These are phyloP conservation scores for Vaccinium myrtillus DNA, from an alignment of 148 eudicot species.

Conservation along the genomic window DNA sequence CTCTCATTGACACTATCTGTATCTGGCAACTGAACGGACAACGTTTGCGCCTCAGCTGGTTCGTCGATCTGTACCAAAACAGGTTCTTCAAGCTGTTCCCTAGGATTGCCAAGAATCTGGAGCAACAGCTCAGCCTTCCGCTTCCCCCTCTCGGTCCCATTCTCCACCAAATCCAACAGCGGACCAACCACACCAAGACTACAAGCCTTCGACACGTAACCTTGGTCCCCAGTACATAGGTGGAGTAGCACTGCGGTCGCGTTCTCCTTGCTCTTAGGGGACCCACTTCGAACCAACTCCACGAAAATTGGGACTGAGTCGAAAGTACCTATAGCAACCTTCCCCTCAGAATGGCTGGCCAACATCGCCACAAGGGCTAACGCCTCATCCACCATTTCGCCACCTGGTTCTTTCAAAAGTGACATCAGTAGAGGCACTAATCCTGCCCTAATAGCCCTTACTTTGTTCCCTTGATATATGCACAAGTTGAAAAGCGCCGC, in stretches of 20 bases:
- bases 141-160: conserved; percentile 16
- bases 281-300: conserved; percentile 12
- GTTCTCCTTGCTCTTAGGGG: conserved; percentile 18
- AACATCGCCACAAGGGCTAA: conserved; percentile 15
- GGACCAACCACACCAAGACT: conserved; percentile 5
- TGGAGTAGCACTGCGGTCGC: conserved; percentile 17
- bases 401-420: conserved; percentile 6
- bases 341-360: conserved; percentile 20
- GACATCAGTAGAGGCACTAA: conserved; percentile 13
- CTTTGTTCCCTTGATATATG: conserved; percentile 19
- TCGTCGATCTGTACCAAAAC: not conserved
- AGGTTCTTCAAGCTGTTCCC: conserved; percentile 2
- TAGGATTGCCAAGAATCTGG: not conserved
- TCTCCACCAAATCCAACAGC: conserved; percentile 13
- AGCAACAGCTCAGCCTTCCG: conserved; percentile 18
- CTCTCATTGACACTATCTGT: conserved; percentile 8
- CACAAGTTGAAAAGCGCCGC: conserved; percentile 20
- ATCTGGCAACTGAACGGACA: not conserved
- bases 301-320: conserved; percentile 10
- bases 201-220: not conserved
- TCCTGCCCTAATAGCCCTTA: conserved; percentile 18
- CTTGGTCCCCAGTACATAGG: conserved; percentile 11
- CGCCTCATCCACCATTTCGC: conserved; percentile 21
- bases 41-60: not conserved
- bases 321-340: conserved; percentile 1